phyloP scores from a whole-genome alignment of 164 flowering plant genomes.

The Platanus orientalis region DNA sequence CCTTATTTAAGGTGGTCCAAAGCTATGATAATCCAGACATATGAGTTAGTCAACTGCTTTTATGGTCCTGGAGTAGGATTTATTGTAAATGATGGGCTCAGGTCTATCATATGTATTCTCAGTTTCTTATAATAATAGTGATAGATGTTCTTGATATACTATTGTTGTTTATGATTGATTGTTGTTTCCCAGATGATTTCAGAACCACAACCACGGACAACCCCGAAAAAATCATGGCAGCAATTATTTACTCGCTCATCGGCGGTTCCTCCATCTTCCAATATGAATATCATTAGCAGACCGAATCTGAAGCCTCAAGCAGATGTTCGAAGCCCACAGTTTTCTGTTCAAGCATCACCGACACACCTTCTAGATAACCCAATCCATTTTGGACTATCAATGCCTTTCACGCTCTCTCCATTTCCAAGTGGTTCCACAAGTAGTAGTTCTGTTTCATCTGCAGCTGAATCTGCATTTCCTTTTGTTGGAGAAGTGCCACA shows the following conservation, averaged over 20 bases:
- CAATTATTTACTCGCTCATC: slow-evolving; percentile 78
- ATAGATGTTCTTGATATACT: not conserved
- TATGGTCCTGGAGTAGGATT: not conserved
- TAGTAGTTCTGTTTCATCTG: slow-evolving; percentile 39
- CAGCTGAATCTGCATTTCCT: slow-evolving; percentile 40
- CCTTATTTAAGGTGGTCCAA: not conserved
- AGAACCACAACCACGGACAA: slow-evolving; percentile 39
- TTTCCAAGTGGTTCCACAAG: slow-evolving; percentile 32
- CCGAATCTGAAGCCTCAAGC: slow-evolving; percentile 39
- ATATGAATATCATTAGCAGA: slow-evolving; percentile 47
- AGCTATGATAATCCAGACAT: not conserved
- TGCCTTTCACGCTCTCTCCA: slow-evolving; percentile 49
- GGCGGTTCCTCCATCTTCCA: slow-evolving; percentile 38
- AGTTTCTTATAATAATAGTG: not conserved
- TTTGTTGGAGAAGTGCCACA: slow-evolving; percentile 33
- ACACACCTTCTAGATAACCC: slow-evolving; percentile 53
- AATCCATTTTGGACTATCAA: slow-evolving; percentile 50
- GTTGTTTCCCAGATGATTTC: slow-evolving; percentile 33
- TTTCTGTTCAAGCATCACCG: slow-evolving; percentile 30
- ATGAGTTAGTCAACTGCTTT: not conserved
- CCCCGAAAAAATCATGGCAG: slow-evolving; percentile 86
- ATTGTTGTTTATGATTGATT: not conserved
- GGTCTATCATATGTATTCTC: not conserved
- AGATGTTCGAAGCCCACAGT: slow-evolving; percentile 35
- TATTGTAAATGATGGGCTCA: not conserved